Conservation (phyloP, 2,329 filamentous ascomycete genomes). For the Fusarium sp. region DNA sequence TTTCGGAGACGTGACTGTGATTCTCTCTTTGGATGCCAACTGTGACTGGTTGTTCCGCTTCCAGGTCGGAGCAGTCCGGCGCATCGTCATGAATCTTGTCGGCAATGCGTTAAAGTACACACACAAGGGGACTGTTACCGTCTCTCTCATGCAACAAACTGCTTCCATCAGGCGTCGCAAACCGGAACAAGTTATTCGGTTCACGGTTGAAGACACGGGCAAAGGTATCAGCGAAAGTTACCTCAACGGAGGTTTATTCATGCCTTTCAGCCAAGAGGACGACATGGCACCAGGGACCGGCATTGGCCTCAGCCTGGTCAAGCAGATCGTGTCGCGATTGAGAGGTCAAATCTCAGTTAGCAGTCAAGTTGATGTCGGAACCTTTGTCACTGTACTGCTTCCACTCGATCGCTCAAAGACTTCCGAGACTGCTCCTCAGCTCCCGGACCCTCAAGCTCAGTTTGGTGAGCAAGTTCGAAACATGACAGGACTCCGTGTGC, state of each 20-base stretch:
- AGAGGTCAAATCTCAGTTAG: background rate
- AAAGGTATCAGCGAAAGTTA: background rate
- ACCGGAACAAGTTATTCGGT: background rate
- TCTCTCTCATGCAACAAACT: background rate
- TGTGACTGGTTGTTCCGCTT: conserved; percentile 64
- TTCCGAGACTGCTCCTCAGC: background rate
- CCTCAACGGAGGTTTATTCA: background rate
- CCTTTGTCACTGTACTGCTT: background rate
- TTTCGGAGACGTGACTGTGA: background rate
- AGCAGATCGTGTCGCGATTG: background rate
- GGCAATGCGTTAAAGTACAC: conserved; percentile 72
- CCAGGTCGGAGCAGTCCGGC: conserved; percentile 62
- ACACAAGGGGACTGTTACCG: fast-evolving
- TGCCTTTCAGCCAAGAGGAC: conserved; percentile 2
- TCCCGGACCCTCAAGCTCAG: background rate
- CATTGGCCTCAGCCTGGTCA: conserved; percentile 1
- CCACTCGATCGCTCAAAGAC: background rate
- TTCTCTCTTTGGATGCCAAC: background rate
- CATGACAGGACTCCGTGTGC: background rate
- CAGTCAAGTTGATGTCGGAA: background rate
- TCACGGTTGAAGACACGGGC: background rate
- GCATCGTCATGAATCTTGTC: conserved; percentile 73
- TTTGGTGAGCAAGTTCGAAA: background rate
- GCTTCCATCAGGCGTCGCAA: background rate
- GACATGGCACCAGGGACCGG: background rate